phyloP scores from a whole-genome alignment of 2,329 filamentous ascomycete genomes.

The Trichophyton schoenleinii region DNA sequence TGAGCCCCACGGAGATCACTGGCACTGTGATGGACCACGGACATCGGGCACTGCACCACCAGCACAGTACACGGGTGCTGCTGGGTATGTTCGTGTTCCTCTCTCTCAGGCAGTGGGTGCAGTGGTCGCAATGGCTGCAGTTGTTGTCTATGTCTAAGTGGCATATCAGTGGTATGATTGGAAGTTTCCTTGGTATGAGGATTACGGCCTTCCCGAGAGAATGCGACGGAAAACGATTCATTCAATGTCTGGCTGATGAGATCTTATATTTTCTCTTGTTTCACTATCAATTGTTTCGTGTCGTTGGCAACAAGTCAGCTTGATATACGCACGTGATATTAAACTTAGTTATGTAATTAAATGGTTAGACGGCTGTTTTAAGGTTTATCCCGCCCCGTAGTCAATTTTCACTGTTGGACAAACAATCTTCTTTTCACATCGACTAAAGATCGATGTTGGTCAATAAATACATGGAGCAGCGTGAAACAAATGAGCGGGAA shows the following conservation, averaged over 20 bases:
- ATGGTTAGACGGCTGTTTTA: not conserved
- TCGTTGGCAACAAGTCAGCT: not conserved
- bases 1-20: conserved; percentile 16
- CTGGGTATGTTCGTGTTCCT: conserved; percentile 4
- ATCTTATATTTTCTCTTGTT: too few species aligned
- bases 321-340: not conserved
- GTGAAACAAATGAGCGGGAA: not conserved
- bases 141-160: conserved; percentile 6
- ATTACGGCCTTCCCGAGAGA: not conserved
- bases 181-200: too few species aligned
- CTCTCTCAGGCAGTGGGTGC: not conserved
- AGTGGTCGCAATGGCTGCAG: conserved; percentile 3
- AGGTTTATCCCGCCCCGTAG: not conserved
- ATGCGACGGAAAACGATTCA: not conserved
- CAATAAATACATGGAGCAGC: not conserved
- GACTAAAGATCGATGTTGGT: not conserved
- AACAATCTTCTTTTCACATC: not conserved
- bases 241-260: too few species aligned
- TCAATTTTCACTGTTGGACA: not conserved
- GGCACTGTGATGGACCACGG: conserved; percentile 15
- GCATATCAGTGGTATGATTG: not conserved
- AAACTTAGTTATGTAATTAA: not conserved
- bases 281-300: not conserved
- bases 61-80: conserved; percentile 6
- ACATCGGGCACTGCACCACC: not conserved